Base-by-base conservation (phyloP, 352 stramenopile species). In the Globisporangium alternatum region DNA sequence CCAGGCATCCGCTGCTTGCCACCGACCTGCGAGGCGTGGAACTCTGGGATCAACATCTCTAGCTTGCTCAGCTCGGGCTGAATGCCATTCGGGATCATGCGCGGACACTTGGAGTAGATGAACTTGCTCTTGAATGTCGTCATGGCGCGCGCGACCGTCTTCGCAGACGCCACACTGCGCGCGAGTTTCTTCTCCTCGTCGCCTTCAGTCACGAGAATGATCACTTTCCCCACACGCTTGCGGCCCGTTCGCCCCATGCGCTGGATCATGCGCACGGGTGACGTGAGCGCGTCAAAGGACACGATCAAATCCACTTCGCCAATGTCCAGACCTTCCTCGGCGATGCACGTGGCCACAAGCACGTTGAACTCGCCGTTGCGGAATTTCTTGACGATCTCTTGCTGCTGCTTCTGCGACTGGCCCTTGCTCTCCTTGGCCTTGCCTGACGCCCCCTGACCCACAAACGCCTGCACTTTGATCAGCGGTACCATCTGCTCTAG, bases 251-350 rank as follows among this genome's bases (percentile, higher is more conserved):
- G 81, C 1, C 97, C 97, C 77, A 98, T 98, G 21, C 97, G 83
- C 73, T 99, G 87, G 45, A 95, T 94, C 82, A 93, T 95, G 7
- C 97, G 88, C 54, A 99, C 97, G n/a, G 97, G 93, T 25, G 92
- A 98, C 13, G 93, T 95, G 25, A 98, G 72, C 13, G 90, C 91
- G 65, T 98, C 94, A 64, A 97, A 98, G 17, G 88, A 97, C 15
- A 98, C 87, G 55, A 98, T 97, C 17, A 98, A 74, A 52, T 98
- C 94, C 12, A 98, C 94, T 76, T 98, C 92, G 28, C 94, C 94
- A 76, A 98, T 98, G 67, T 98, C 95, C 58, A 98, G 66, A 0
- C 95, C 95, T 83, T 98, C 96, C 71, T 99, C 96, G 3, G 93
- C 97, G 68, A 99, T 98, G 66, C 90, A 98, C 6, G 95, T 98